phyloP scores from a whole-genome alignment of 805 yeast species.

The Yamadazyma tumulicola region DNA sequence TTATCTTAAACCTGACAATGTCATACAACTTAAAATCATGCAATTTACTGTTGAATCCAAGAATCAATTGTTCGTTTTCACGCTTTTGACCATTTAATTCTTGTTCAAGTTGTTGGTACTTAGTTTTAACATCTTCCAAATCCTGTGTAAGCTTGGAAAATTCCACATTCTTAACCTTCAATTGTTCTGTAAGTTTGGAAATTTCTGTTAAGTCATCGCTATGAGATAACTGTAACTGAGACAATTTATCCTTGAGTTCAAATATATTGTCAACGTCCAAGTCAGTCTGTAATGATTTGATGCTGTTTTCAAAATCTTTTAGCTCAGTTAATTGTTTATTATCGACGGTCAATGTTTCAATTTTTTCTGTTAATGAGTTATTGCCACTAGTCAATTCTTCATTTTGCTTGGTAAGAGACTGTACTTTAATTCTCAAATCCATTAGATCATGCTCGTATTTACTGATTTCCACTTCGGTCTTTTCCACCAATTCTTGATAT shows the following conservation, averaged over 20 bases:
- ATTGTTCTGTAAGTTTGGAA: neutral
- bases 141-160: neutral
- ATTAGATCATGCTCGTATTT: slow-evolving; percentile 5
- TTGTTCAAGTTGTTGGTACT: neutral
- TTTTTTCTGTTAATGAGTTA: neutral
- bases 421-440: slow-evolving; percentile 1
- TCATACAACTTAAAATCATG: slow-evolving; percentile 10
- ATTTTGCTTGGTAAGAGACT: slow-evolving; percentile 3
- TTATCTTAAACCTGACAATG: slow-evolving; percentile 8
- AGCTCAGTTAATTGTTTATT: neutral
- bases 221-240: neutral
- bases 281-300: neutral
- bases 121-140: neutral
- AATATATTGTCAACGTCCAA: neutral
- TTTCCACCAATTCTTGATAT: slow-evolving; percentile 3
- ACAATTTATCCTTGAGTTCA: neutral
- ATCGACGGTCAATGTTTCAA: neutral
- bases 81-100: slow-evolving; percentile 3
- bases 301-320: neutral
- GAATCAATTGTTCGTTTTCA: neutral
- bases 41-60: neutral
- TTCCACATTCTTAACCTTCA: neutral
- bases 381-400: neutral
- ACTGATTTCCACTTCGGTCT: slow-evolving; percentile 2
- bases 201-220: neutral